Base-by-base conservation (phyloP, 106 monocot species). In the Alisma plantagoaquatica region DNA sequence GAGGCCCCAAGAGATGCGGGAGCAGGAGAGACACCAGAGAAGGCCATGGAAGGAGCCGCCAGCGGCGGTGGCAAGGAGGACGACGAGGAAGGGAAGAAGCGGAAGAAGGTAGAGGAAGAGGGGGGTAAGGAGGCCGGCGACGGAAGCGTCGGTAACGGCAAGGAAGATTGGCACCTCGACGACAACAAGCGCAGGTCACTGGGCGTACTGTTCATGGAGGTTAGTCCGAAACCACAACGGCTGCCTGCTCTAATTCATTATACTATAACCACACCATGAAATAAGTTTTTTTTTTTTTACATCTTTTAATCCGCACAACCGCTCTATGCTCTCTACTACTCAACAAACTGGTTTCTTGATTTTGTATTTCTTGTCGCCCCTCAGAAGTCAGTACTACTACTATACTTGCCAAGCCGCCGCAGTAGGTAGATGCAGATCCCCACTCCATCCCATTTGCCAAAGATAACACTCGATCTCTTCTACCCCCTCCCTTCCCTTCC, bases 151-250 rank as follows among this genome's bases (percentile, higher is more conserved):
- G 29, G 43, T 23, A 3, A 1, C 29, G 8, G 51, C 14, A 24
- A 29, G 38, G 31, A 26, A n/a, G 57, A 27, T 14, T 27, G 41
- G 41, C 32, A 11, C 43, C n/a, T 7, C 6, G 41, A 58, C n/a
- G 57, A 58, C 14, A 43, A 3, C 26, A 42, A 29, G 19, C 28
- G 29, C 8, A 24, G 58, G 29, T 58, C 58, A 2, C 58, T 58
- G 19, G 18, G 44, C 7, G 28, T 58, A 25, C 41, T 58, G n/a
- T 58, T 58, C 58, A 16, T 10, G 58, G 58, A 58, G 58, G 58
- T 58, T 27, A 28, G 2, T 14, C 21, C 19, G n/a, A n/a, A n/a
- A n/a, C n/a, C n/a, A n/a, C n/a, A n/a, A n/a, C n/a, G n/a, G n/a
- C n/a, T n/a, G n/a, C n/a, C n/a, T n/a, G n/a, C n/a, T n/a, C n/a